A percentile compares a stretch with the other conserved stretches of the same genome.
Evolutionary conservation across 139 green algal genomes (phyloP).

Genomic region (Monoraphidium neglectum): DNA sequence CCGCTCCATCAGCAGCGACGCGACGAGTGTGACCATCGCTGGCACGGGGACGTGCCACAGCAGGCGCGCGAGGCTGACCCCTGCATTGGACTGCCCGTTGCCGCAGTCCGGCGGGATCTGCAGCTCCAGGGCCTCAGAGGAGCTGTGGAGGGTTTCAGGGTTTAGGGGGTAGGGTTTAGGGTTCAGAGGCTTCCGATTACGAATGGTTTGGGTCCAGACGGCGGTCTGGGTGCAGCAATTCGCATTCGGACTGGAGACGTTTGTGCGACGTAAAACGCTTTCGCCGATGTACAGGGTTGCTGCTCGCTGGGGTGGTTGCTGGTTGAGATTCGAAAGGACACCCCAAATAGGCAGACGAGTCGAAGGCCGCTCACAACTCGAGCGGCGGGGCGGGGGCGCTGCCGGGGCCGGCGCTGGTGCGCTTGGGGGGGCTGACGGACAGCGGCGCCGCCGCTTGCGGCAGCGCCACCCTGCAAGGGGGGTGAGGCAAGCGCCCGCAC

Average conservation of each 20-base stretch:
- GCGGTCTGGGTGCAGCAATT: too few relatives aligned
- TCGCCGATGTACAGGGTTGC: too few relatives aligned
- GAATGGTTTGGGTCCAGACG: too few relatives aligned
- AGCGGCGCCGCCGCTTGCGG: slow-evolving; percentile 4
- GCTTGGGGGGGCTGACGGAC: slow-evolving; percentile 23
- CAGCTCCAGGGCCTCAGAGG: slow-evolving; percentile 51
- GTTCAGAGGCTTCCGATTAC: too few relatives aligned
- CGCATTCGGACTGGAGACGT: too few relatives aligned
- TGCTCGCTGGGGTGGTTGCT: too few relatives aligned
- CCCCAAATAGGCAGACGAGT: too few relatives aligned
- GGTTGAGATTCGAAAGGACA: too few relatives aligned
- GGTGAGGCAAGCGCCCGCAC: too few relatives aligned
- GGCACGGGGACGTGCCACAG: slow-evolving; percentile 68
- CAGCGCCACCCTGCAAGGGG: slow-evolving; percentile 21
- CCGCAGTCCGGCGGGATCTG: slow-evolving; percentile 69
- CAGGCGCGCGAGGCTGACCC: slow-evolving; percentile 69
- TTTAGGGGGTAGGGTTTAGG: neutral
- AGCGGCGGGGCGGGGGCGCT: too few relatives aligned
- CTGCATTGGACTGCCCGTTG: slow-evolving; percentile 56
- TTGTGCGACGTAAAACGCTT: too few relatives aligned
- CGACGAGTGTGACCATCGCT: slow-evolving; percentile 64
- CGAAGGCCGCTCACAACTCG: too few relatives aligned
- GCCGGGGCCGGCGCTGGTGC: neutral
- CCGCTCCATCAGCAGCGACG: slow-evolving; percentile 75
- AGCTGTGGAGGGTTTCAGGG: slow-evolving; percentile 27